Evolutionary conservation across 148 eudicot species (phyloP).

Genomic region (Chenopodium formosanum): DNA sequence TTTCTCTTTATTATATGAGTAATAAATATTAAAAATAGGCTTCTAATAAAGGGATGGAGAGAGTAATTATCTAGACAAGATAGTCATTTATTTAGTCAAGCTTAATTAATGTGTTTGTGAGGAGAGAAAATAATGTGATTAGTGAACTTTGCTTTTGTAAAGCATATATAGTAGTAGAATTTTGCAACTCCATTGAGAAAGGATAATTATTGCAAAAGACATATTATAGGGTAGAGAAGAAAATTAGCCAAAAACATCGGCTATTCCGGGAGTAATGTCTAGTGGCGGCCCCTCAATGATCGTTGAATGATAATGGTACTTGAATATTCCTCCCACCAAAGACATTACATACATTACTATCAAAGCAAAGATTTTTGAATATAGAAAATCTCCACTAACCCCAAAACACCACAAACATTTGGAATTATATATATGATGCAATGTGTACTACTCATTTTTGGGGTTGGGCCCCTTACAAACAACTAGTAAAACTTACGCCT

Average conservation of each 20-base stretch:
- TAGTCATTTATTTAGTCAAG: no score
- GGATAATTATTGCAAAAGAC: neutral
- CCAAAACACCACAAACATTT: neutral
- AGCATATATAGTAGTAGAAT: no score
- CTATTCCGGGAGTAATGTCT: neutral
- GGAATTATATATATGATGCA: slow-evolving; percentile 3
- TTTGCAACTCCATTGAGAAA: no score
- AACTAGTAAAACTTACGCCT: neutral
- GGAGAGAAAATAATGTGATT: no score
- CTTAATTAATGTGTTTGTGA: no score
- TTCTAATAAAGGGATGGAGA: no score
- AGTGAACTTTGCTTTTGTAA: no score
- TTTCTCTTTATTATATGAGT: no score
- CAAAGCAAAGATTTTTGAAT: neutral
- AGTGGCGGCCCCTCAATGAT: slow-evolving; percentile 25
- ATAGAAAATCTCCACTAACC: slow-evolving; percentile 13
- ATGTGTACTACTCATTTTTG: neutral
- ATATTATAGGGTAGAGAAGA: neutral
- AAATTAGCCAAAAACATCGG: neutral
- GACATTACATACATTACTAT: slow-evolving; percentile 6
- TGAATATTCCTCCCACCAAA: slow-evolving; percentile 22
- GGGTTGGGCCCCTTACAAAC: neutral
- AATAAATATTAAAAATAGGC: no score
- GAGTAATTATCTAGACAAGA: no score
- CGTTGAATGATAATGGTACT: slow-evolving; percentile 16